A percentile compares a stretch with the other conserved stretches of the same genome.
Conservation (phyloP, 257 asterid genomes). For the Forsythia suspensa region DNA sequence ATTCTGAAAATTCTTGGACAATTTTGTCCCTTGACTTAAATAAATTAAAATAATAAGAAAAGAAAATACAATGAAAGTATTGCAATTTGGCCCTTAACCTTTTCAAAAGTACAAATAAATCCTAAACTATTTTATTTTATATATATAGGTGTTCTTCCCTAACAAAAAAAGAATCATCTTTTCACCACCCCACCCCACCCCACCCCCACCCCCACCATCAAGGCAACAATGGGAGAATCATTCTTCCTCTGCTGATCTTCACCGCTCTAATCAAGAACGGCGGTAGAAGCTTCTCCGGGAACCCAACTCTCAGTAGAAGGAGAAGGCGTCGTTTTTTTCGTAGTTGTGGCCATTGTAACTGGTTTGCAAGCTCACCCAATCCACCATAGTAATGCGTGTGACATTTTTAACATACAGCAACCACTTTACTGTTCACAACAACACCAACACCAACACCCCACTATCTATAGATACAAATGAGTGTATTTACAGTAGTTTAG, state of each 20-base stretch:
- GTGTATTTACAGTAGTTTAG: neutral
- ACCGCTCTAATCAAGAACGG: conserved; percentile 39
- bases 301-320: conserved; percentile 26
- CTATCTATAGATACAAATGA: neutral
- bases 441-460: conserved; percentile 32
- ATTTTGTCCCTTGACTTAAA: too few relatives aligned
- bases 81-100: too few relatives aligned
- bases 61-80: too few relatives aligned
- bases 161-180: too few relatives aligned
- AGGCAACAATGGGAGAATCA: conserved; percentile 33
- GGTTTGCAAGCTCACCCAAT: conserved; percentile 69
- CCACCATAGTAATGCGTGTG: conserved; percentile 66
- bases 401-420: conserved; percentile 76
- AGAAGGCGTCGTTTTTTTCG: conserved; percentile 70
- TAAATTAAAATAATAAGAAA: too few relatives aligned
- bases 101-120: too few relatives aligned
- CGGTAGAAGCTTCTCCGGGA: conserved; percentile 30
- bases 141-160: too few relatives aligned
- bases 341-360: conserved; percentile 89
- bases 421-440: conserved; percentile 36
- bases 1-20: too few relatives aligned
- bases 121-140: too few relatives aligned
- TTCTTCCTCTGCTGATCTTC: conserved; percentile 38
- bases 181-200: too few relatives aligned
- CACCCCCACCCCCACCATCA: too few relatives aligned